phyloP scores from a whole-genome alignment of 2,329 filamentous ascomycete species.

The Tolypocladium amazonense region DNA sequence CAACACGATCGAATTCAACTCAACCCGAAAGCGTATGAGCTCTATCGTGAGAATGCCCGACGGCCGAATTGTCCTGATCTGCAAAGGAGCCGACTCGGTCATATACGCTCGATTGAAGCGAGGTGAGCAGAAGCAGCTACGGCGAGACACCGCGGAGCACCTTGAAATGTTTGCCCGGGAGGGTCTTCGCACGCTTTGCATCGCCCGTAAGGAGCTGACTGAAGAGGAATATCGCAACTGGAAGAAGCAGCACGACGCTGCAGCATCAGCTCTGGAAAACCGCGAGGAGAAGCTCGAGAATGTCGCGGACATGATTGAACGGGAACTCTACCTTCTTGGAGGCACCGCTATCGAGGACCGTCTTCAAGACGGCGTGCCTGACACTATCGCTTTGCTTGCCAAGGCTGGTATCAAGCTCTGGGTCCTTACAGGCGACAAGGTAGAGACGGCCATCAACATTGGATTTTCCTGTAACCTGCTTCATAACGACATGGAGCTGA shows the following conservation, averaged over 20 bases:
- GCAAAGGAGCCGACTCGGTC: constrained; percentile 94
- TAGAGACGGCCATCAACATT: constrained; percentile 99
- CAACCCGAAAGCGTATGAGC: constrained; percentile 93
- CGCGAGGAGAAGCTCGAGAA: constrained; percentile 90
- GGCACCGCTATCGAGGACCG: constrained; percentile 97
- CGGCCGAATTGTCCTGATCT: constrained; percentile 80
- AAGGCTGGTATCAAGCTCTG: constrained; percentile 96
- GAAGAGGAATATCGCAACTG: constrained; percentile 79
- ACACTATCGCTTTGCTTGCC: constrained; percentile 83
- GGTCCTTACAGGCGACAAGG: constrained; percentile 98
- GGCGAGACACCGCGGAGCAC: constrained; percentile 78
- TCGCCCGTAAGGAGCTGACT: constrained; percentile 69
- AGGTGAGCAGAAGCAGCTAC: constrained; percentile 76
- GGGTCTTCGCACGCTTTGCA: constrained; percentile 87
- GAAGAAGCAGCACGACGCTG: constrained; percentile 79
- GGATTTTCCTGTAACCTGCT: constrained; percentile 97
- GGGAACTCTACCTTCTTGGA: constrained; percentile 75
- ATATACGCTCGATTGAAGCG: constrained; percentile 85
- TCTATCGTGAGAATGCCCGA: constrained; percentile 93
- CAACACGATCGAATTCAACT: constrained; percentile 97
- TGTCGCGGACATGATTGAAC: constrained; percentile 83
- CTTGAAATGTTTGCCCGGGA: constrained; percentile 97
- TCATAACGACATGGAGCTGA: constrained; percentile 95
- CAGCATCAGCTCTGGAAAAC: constrained; percentile 70
- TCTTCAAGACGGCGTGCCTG: constrained; percentile 90